Evolutionary conservation across 2,329 filamentous ascomycete species (phyloP), one percentile per base, ranked within the genome.

Genomic region (Claviceps purpurea): DNA sequence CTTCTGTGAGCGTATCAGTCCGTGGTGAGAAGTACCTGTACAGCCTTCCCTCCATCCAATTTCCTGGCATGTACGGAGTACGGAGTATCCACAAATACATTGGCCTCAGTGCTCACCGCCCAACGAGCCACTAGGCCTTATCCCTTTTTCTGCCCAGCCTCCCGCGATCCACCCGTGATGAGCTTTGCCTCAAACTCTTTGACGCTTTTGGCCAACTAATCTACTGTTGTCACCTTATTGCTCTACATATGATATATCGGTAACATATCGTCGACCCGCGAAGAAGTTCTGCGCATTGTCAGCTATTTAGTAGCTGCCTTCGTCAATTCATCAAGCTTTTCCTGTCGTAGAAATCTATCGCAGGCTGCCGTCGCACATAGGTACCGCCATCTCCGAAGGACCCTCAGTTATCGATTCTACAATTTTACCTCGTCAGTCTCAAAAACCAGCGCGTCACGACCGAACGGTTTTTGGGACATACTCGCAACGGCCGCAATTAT

Each of bases 131-230:
- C 51, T 51, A 55, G 41, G n/a, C 51, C 55, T 37, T 20, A 40
- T 52, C 22, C 38, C 51, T 20, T 50, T 52, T 58, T 58, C 54
- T 58, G 57, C 57, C 50, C 47, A 53, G 37, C 52, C 51, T 52
- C 51, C 49, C 44, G 37, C 49, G 43, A 52, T 20, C 34, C 38
- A 42, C 10, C 10, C 49, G 47, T 62, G 46, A 57, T 54, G 34
- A 58, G 58, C 53, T 53, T 54, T 52, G 42, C 52, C 47, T 39
- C 40, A 44, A 52, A 45, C 42, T 34, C 40, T 16, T 8, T 37
- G 20, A 39, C 50, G 26, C 51, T 42, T 37, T 37, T 37, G 45
- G 50, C 51, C 51, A 54, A 52, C 44, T 20, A 42, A 39, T 40
- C 24, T 42, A 4, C 14, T 41, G 47, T 42, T 30, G 11, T 37